phyloP scores from a whole-genome alignment of 2,329 filamentous ascomycete species.

The Trichothecium roseum region DNA sequence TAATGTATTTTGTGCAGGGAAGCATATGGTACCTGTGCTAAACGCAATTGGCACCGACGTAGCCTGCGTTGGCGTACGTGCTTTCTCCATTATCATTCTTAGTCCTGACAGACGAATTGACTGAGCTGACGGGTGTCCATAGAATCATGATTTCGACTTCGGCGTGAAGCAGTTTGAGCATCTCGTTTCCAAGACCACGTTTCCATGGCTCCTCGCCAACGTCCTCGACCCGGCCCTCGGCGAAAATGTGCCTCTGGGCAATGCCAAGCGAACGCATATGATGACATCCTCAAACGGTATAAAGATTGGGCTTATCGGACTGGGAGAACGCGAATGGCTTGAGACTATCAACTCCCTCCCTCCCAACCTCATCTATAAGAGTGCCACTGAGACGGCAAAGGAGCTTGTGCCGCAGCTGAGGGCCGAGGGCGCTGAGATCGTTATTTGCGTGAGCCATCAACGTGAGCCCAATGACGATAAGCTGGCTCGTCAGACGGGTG shows the following conservation, averaged over 20 bases:
- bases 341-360: slow-evolving; percentile 82
- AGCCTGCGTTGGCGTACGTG: slow-evolving; percentile 63
- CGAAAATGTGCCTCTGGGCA: slow-evolving; percentile 61
- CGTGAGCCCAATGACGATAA: slow-evolving; percentile 86
- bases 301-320: slow-evolving; percentile 74
- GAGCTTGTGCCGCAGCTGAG: slow-evolving; percentile 65
- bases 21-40: slow-evolving; percentile 80
- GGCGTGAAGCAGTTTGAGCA: slow-evolving; percentile 72
- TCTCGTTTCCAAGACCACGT: slow-evolving; percentile 63
- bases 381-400: slow-evolving; percentile 63
- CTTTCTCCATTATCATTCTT: neutral
- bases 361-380: slow-evolving; percentile 72
- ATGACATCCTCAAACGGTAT: slow-evolving; percentile 73
- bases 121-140: slow-evolving; percentile 4
- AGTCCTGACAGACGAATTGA: too few relatives aligned
- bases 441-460: slow-evolving; percentile 77
- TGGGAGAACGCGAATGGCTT: slow-evolving; percentile 83
- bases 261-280: slow-evolving; percentile 66
- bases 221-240: slow-evolving; percentile 77
- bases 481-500: slow-evolving; percentile 62
- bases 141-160: slow-evolving; percentile 92
- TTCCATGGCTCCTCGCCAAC: slow-evolving; percentile 86
- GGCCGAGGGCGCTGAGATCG: slow-evolving; percentile 68
- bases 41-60: slow-evolving; percentile 69
- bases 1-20: too few relatives aligned